Evolutionary conservation across 2,329 filamentous ascomycete genomes (phyloP), one percentile per base, ranked within the genome.

Genomic region (Verticillium nubilum): DNA sequence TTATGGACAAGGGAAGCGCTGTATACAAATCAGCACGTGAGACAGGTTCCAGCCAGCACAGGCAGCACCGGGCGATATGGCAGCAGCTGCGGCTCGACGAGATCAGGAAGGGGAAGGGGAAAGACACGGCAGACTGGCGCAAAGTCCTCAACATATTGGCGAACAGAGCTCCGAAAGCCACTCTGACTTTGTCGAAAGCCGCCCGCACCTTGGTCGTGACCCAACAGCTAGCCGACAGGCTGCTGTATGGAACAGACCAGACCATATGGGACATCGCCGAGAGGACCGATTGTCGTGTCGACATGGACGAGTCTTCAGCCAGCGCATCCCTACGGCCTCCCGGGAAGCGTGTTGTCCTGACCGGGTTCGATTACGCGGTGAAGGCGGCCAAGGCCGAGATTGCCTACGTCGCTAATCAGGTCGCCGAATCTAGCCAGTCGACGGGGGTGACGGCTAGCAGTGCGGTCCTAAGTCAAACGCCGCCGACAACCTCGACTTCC

Each of bases 121-220:
- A 64, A 35, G 66, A 63, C 17, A 64, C 71, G 35, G 68, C 73
- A 1, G 69, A 76, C 60, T 82, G 78, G 78, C 72, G 69, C 15
- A 62, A 67, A 5, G 73, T 75, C 12, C 71, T 82, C 47, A 61
- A 67, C 9, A 62, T 73, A 4, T 70, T 83, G 60, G 6, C 37
- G 19, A 47, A 47, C 37, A 47, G 37, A 12, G 37, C 37, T 9
- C 37, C 37, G n/a, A 47, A 47, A 23, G 37, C 9, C 17, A 23
- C 37, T 12, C 37, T 19, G 6, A 47, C 37, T 19, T 19, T 47
- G 37, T 47, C 37, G n/a, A 10, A 25, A 3, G 37, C 37, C n/a
- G 19, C n/a, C n/a, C 37, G 37, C 61, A 67, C 17, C n/a, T 19
- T 28, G 63, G 60, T 1, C 63, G 35, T 75, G 0, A 59, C 67